Percentiles rank a stretch among this genome's conserved stretches.
Conservation (phyloP, 345 rosid genomes). For the Conringia planisiliqua region DNA sequence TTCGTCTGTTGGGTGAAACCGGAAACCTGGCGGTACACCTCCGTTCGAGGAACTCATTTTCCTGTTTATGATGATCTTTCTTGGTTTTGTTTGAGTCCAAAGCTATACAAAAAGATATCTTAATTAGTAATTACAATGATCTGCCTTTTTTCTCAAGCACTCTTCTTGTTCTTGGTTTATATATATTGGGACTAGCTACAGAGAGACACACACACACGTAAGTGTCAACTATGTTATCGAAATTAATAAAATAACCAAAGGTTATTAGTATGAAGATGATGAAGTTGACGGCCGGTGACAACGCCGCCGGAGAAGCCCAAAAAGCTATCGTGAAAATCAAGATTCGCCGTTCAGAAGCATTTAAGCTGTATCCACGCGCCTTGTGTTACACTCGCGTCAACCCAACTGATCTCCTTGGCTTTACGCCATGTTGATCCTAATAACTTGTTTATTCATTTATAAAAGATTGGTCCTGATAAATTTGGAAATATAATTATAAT, state of each 20-base stretch:
- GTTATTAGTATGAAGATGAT: conserved; percentile 11
- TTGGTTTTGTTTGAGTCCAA: background rate
- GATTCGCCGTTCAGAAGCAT: conserved; percentile 26
- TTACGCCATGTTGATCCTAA: conserved; percentile 35
- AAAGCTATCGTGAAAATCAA: conserved; percentile 73
- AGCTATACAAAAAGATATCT: background rate
- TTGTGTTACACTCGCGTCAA: conserved; percentile 27
- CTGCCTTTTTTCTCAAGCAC: conserved; percentile 31
- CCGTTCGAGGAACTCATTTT: conserved; percentile 54
- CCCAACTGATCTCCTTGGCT: conserved; percentile 25
- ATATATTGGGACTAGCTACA: conserved; percentile 3
- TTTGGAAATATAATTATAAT: conserved; percentile 1
- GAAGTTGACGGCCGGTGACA: conserved; percentile 92
- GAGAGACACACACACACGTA: conserved; percentile 12
- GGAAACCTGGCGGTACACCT: conserved; percentile 92
- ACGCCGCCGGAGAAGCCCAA: conserved; percentile 78
- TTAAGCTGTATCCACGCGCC: conserved; percentile 2
- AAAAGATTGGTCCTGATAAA: conserved; percentile 22
- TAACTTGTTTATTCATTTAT: conserved; percentile 14
- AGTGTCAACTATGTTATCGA: conserved; percentile 25
- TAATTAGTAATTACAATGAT: background rate
- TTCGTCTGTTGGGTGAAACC: conserved; percentile 95
- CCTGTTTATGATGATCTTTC: background rate
- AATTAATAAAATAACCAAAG: conserved; percentile 4
- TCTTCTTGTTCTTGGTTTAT: conserved; percentile 10